A percentile compares a stretch with the other conserved stretches of the same genome.
Evolutionary conservation across 1,284 basidiomycete species (phyloP).

Genomic region (Ustilago curta): DNA sequence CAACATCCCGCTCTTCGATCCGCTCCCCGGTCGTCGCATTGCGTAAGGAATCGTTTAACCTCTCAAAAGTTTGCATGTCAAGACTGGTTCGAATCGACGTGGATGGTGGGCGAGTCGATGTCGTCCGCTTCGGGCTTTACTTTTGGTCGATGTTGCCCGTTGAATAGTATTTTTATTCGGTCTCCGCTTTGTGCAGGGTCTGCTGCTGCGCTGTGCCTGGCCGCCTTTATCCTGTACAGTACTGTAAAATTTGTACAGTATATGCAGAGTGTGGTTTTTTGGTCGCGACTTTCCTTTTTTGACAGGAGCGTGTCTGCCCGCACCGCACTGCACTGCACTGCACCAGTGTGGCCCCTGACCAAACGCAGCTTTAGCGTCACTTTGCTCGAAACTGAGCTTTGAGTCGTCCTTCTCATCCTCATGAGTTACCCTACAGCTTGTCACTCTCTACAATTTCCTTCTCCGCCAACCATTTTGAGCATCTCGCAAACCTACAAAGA

Average conservation of each 20-base stretch:
- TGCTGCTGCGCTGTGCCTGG: neutral
- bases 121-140: slow-evolving; percentile 9
- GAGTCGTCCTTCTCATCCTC: slow-evolving; percentile 3
- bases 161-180: neutral
- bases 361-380: neutral
- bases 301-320: slow-evolving; percentile 8
- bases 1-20: neutral
- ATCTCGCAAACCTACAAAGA: slow-evolving; percentile 22
- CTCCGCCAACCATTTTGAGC: slow-evolving; percentile 22
- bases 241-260: neutral
- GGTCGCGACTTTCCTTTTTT: slow-evolving; percentile 30
- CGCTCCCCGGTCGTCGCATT: neutral
- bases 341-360: slow-evolving; percentile 29
- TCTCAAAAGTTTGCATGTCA: neutral
- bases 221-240: too few relatives aligned
- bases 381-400: slow-evolving; percentile 6
- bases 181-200: slow-evolving; percentile 17
- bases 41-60: neutral
- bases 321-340: neutral
- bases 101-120: neutral
- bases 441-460: slow-evolving; percentile 14
- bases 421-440: neutral
- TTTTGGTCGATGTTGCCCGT: neutral
- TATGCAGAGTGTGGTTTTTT: slow-evolving; percentile 2
- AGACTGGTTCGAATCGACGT: neutral